Conservation (phyloP, 2,329 filamentous ascomycete genomes). For the Neonectria ditissima region DNA sequence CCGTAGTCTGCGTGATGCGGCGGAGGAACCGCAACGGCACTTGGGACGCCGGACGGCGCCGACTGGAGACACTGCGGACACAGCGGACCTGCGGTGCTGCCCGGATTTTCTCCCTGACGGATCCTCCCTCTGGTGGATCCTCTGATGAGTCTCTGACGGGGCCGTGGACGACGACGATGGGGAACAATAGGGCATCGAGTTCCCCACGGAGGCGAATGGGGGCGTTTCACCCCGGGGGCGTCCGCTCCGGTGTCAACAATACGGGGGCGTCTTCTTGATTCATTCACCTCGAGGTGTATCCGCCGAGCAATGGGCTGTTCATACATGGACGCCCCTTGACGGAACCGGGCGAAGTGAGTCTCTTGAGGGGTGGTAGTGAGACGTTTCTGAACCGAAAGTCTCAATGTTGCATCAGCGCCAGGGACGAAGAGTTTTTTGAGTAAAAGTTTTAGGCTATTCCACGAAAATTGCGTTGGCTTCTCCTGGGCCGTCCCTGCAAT, state of each 20-base stretch:
- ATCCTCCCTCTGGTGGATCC: conserved; percentile 20
- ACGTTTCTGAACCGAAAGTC: conserved; percentile 17
- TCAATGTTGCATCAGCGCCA: conserved; percentile 19
- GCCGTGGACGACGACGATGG: conserved; percentile 14
- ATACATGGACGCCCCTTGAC: conserved; percentile 20
- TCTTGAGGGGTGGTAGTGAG: conserved; percentile 19
- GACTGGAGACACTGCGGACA: conserved; percentile 29
- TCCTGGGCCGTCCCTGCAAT: conserved; percentile 7
- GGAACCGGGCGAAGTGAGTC: background rate
- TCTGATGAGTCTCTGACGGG: conserved; percentile 1
- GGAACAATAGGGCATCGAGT: conserved; percentile 6
- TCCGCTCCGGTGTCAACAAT: background rate
- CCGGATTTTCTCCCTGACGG: conserved; percentile 11
- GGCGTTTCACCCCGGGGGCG: conserved; percentile 23
- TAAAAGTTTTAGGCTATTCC: background rate
- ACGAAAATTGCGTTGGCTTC: background rate
- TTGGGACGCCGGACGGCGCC: conserved; percentile 29
- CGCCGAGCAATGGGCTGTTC: conserved; percentile 6
- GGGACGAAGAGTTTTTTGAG: conserved; percentile 10
- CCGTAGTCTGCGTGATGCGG: conserved; percentile 20
- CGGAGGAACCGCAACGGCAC: conserved; percentile 9
- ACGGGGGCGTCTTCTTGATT: conserved; percentile 21
- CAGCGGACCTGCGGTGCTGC: conserved; percentile 28
- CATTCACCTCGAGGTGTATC: conserved; percentile 25
- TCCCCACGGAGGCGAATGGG: conserved; percentile 23